Conservation (phyloP, 768 basidiomycete genomes). For the Amanita rimosa region DNA sequence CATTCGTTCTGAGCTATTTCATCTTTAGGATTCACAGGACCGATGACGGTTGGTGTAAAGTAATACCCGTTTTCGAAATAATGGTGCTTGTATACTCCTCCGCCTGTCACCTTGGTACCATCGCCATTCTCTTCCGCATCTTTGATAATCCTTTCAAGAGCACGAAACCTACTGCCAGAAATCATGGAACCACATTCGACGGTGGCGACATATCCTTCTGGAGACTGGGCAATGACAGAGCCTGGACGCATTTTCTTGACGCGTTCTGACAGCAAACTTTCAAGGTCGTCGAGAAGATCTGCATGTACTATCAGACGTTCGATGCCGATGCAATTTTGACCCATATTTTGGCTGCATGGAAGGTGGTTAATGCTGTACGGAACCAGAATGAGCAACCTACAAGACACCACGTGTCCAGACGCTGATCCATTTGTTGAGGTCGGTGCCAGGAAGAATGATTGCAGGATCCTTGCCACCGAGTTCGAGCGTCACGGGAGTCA, state of each 20-base stretch:
- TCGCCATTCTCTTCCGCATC: slow-evolving; percentile 66
- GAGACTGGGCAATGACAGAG: slow-evolving; percentile 54
- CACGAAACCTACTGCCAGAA: slow-evolving; percentile 54
- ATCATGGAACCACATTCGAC: slow-evolving; percentile 91
- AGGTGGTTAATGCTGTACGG: neutral
- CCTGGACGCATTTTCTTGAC: slow-evolving; percentile 65
- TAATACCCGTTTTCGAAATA: slow-evolving; percentile 67
- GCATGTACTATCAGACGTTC: slow-evolving; percentile 85
- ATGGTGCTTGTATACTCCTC: slow-evolving; percentile 50
- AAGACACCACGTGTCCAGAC: slow-evolving; percentile 87
- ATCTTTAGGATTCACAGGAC: slow-evolving; percentile 59
- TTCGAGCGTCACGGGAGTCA: slow-evolving; percentile 90
- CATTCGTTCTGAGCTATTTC: slow-evolving; percentile 74
- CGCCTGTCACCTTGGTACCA: slow-evolving; percentile 37
- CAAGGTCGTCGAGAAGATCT: slow-evolving; percentile 66
- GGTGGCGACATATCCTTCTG: slow-evolving; percentile 58
- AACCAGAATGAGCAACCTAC: slow-evolving; percentile 34
- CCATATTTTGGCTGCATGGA: slow-evolving; percentile 66
- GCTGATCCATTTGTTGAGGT: slow-evolving; percentile 70
- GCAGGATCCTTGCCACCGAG: slow-evolving; percentile 94
- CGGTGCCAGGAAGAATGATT: slow-evolving; percentile 77
- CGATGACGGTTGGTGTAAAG: slow-evolving; percentile 82
- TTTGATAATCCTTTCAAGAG: slow-evolving; percentile 56
- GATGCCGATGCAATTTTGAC: slow-evolving; percentile 96
- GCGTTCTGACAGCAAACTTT: slow-evolving; percentile 51